Conservation (phyloP, 192 early-diverging fungal genomes). For the Coemansia sp. region DNA sequence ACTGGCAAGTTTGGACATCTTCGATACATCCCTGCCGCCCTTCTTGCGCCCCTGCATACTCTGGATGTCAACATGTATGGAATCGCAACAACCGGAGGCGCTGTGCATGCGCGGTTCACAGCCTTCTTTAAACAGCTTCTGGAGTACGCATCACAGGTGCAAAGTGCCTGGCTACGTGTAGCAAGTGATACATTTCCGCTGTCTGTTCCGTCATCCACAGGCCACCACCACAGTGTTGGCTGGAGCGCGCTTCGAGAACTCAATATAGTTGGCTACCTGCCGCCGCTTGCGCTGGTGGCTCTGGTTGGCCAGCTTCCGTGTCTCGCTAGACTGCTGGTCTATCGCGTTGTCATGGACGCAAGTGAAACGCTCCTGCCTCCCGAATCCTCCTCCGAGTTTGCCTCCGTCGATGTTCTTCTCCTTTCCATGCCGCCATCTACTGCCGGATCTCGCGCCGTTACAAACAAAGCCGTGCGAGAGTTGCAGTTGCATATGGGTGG, state of each 20-base stretch:
- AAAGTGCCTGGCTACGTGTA: slow-evolving; percentile 36
- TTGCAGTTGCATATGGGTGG: slow-evolving; percentile 44
- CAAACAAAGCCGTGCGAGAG: slow-evolving; percentile 20
- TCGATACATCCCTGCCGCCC: slow-evolving; percentile 19
- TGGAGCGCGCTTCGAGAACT: slow-evolving; percentile 35
- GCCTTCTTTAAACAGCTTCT: slow-evolving; percentile 24
- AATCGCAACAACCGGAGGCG: slow-evolving; percentile 2
- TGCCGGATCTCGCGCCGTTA: background rate
- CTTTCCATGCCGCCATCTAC: no score
- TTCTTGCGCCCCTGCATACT: slow-evolving; percentile 11
- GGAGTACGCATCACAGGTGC: slow-evolving; percentile 4
- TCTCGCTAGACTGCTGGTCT: slow-evolving; percentile 16
- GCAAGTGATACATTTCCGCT: slow-evolving; percentile 28
- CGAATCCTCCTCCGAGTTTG: no score
- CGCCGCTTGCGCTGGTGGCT: slow-evolving; percentile 14
- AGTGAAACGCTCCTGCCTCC: slow-evolving; percentile 10
- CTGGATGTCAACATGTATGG: slow-evolving; percentile 31
- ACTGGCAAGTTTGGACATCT: slow-evolving; percentile 38
- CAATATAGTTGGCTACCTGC: slow-evolving; percentile 31
- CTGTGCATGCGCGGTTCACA: slow-evolving; percentile 16
- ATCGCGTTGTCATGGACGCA: slow-evolving; percentile 30
- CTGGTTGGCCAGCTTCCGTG: slow-evolving; percentile 29
- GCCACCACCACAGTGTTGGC: background rate
- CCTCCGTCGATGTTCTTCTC: no score
- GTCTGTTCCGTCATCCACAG: slow-evolving; percentile 17